These are phyloP conservation scores for Sarocladium strictum DNA, from an alignment of 2,329 filamentous ascomycete species.

Conservation along the genomic window DNA sequence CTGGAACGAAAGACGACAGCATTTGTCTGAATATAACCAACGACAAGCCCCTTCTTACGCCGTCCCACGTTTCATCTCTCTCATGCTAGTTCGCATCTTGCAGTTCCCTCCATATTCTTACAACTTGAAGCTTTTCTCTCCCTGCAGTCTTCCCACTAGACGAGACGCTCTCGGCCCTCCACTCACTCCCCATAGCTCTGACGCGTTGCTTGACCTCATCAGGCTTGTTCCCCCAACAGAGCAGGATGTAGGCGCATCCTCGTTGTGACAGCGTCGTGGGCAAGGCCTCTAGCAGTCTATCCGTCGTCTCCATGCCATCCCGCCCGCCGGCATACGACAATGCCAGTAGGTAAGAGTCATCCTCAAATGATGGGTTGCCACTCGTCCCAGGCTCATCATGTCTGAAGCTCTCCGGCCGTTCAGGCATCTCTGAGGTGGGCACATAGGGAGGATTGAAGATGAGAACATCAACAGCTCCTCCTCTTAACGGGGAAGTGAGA, in stretches of 20 bases:
- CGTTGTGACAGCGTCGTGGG: constrained; percentile 55
- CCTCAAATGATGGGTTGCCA: constrained; percentile 54
- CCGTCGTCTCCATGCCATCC: constrained; percentile 92
- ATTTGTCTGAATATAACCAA: neutral
- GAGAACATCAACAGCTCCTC: constrained; percentile 65
- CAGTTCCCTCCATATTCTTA: constrained; percentile 69
- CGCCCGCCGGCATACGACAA: constrained; percentile 83
- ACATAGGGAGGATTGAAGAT: constrained; percentile 98
- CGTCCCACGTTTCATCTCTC: neutral
- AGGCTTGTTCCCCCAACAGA: constrained; percentile 88
- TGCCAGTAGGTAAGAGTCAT: constrained; percentile 76
- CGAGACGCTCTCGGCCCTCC: constrained; percentile 73
- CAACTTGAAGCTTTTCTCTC: constrained; percentile 88
- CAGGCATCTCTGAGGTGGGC: constrained; percentile 70
- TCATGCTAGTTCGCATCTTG: neutral
- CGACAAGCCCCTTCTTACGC: neutral
- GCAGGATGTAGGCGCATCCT: constrained; percentile 82
- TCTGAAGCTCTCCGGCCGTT: constrained; percentile 29
- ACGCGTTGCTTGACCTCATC: constrained; percentile 63
- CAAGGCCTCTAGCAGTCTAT: constrained; percentile 66
- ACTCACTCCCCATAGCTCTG: constrained; percentile 43
- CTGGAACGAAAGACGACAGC: neutral
- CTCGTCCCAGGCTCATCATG: constrained; percentile 18
- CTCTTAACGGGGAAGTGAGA: constrained; percentile 55
- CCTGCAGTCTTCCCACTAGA: constrained; percentile 81